phyloP scores from a whole-genome alignment of 2,329 filamentous ascomycete genomes.

The Periconia digitata region DNA sequence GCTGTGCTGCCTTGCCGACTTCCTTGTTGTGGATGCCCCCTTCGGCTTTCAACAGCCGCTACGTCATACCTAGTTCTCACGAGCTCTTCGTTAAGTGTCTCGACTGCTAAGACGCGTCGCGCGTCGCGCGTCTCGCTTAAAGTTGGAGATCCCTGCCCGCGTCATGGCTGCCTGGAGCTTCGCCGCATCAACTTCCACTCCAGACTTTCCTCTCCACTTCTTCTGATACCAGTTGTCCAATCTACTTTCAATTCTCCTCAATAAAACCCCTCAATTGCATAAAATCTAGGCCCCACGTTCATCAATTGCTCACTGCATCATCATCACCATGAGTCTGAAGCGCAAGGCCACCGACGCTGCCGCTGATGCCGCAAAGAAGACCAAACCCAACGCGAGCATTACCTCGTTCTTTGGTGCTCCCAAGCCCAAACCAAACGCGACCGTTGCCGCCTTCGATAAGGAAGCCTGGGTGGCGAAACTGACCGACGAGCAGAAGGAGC shows the following conservation, averaged over 20 bases:
- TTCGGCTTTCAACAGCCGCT: background rate
- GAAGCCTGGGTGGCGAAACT: constrained; percentile 82
- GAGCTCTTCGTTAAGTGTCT: constrained; percentile 2
- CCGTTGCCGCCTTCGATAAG: constrained; percentile 69
- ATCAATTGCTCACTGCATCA: constrained; percentile 15
- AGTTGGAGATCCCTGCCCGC: background rate
- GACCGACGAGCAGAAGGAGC: constrained; percentile 75
- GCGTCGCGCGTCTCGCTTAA: background rate
- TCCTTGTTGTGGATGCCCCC: background rate
- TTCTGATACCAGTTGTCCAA: constrained; percentile 1
- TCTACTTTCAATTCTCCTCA: constrained; percentile 3
- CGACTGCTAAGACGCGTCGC: background rate
- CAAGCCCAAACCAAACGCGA: constrained; percentile 29
- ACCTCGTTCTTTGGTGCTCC: constrained; percentile 84
- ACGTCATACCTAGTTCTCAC: constrained; percentile 5
- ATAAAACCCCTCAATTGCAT: background rate
- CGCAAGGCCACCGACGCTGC: constrained; percentile 52
- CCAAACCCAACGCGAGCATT: constrained; percentile 71
- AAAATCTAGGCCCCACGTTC: background rate
- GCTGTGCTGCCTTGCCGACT: background rate
- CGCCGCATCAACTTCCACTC: constrained; percentile 2
- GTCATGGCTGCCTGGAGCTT: background rate
- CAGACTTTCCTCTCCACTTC: constrained; percentile 6
- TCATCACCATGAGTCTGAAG: constrained; percentile 52
- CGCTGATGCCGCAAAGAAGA: constrained; percentile 51